Evolutionary conservation across 108 stramenopile genomes (phyloP).

Genomic region (Conticribra weissflogii): DNA sequence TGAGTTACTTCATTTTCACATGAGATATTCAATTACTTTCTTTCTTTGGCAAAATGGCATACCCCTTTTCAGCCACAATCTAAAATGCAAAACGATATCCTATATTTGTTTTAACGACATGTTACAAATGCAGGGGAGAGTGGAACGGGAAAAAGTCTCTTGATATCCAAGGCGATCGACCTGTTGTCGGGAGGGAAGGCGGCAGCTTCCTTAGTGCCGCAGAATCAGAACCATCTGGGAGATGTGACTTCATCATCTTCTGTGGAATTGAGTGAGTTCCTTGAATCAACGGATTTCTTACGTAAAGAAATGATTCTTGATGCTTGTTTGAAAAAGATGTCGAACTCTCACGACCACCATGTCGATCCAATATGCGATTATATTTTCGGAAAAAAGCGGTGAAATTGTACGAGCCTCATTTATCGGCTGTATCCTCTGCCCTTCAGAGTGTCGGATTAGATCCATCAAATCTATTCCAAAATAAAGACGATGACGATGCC

Average conservation of each 20-base stretch:
- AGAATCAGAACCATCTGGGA: not conserved
- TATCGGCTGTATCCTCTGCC: constrained; percentile 33
- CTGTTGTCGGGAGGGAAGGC: constrained; percentile 69
- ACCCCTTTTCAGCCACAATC: not conserved
- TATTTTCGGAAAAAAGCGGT: not conserved
- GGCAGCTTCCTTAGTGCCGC: constrained; percentile 38
- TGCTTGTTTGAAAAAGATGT: not conserved
- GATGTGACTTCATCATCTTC: not conserved
- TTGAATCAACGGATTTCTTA: not conserved
- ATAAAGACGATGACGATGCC: not conserved
- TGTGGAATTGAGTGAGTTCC: constrained; percentile 49
- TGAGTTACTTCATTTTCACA: no score
- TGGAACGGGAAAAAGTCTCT: constrained; percentile 69
- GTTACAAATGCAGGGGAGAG: constrained; percentile 62
- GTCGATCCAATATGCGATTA: not conserved
- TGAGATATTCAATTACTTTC: no score
- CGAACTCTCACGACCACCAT: not conserved
- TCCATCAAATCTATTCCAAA: constrained; percentile 21
- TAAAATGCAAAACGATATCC: no score
- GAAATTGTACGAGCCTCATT: constrained; percentile 55
- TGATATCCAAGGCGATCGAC: constrained; percentile 70
- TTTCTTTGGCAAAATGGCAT: no score
- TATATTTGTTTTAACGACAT: not conserved
- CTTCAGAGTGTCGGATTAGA: constrained; percentile 47
- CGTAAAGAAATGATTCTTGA: not conserved